A percentile compares a stretch with the other conserved stretches of the same genome.
phyloP scores from a whole-genome alignment of 108 stramenopile species.

The Cyclotella atomus region DNA sequence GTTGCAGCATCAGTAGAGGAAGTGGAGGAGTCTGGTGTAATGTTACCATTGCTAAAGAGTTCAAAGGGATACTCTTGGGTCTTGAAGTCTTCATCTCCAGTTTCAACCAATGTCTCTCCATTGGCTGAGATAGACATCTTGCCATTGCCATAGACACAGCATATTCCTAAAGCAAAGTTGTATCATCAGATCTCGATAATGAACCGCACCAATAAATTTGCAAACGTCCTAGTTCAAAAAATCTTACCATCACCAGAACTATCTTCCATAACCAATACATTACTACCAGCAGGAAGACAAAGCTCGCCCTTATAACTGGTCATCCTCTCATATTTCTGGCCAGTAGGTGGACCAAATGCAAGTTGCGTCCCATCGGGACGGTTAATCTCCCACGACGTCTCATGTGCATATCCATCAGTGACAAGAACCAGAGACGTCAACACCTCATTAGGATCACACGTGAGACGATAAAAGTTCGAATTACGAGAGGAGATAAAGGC shows the following conservation, averaged over 20 bases:
- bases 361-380: slow-evolving; percentile 1
- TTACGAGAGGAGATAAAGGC: slow-evolving; percentile 2
- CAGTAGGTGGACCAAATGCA: slow-evolving; percentile 11
- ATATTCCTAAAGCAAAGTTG: background rate
- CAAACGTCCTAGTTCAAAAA: too few species aligned
- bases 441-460: slow-evolving; percentile 1
- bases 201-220: too few species aligned
- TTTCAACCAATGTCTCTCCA: background rate
- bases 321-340: slow-evolving; percentile 11
- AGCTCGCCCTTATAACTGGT: slow-evolving; percentile 21
- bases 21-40: background rate
- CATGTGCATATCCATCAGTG: slow-evolving; percentile 5
- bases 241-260: slow-evolving; percentile 13
- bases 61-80: background rate
- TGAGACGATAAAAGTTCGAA: background rate
- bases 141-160: slow-evolving; percentile 9
- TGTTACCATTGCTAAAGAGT: background rate
- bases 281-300: slow-evolving; percentile 11
- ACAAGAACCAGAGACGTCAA: slow-evolving; percentile 1
- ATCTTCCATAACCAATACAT: slow-evolving; percentile 19
- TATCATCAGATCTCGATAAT: background rate
- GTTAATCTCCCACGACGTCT: slow-evolving; percentile 12
- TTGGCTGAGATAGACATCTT: background rate
- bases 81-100: slow-evolving; percentile 6
- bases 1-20: background rate